Percentiles rank a stretch among this genome's conserved stretches.
Evolutionary conservation across 805 yeast species (phyloP).

Genomic region (Priceomyces melissophilus): DNA sequence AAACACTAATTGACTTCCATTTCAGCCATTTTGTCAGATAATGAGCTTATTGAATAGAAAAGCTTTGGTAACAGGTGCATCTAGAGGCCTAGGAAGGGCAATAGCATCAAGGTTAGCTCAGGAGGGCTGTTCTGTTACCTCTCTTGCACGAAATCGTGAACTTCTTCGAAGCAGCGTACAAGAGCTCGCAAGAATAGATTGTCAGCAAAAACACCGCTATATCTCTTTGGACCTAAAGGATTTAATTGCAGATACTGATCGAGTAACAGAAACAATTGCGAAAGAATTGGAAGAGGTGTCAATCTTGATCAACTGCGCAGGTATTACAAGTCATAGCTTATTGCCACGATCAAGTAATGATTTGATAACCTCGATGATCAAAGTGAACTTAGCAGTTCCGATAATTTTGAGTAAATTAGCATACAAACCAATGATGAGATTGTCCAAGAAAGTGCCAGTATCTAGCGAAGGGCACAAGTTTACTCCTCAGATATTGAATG

Average conservation of each 20-base stretch:
- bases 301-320: constrained; percentile 63
- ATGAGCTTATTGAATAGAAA: constrained; percentile 7
- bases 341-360: constrained; percentile 39
- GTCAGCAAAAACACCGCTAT: constrained; percentile 26
- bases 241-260: constrained; percentile 12
- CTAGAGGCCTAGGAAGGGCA: constrained; percentile 36
- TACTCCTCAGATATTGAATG: constrained; percentile 47
- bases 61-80: constrained; percentile 41
- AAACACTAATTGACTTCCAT: no score
- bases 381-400: constrained; percentile 58
- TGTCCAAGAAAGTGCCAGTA: constrained; percentile 12
- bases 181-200: constrained; percentile 11
- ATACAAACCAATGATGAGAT: constrained; percentile 46
- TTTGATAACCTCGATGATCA: constrained; percentile 45
- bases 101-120: constrained; percentile 25
- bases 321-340: constrained; percentile 56
- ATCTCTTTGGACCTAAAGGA: constrained; percentile 31
- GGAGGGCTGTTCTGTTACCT: constrained; percentile 28
- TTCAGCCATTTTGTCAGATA: no score
- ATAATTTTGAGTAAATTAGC: constrained; percentile 56
- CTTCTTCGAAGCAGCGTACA: constrained; percentile 26
- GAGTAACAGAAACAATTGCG: constrained; percentile 13
- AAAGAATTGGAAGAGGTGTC: constrained; percentile 32
- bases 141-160: constrained; percentile 33
- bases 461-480: constrained; percentile 1